phyloP scores from a whole-genome alignment of 352 stramenopile genomes.

The Phytophthora pini region DNA sequence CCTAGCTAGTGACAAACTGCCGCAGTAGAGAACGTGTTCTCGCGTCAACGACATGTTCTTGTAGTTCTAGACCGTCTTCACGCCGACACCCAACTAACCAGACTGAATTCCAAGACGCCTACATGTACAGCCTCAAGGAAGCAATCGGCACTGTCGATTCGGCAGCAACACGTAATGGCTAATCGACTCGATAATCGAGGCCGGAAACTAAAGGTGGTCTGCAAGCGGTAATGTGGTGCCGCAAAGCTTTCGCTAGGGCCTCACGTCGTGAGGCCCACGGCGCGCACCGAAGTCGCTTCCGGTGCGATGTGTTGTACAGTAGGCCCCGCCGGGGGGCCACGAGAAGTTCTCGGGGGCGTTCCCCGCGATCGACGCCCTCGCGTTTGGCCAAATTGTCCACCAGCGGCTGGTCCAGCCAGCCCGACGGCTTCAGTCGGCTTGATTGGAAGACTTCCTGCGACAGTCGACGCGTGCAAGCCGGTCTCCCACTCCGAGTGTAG shows the following conservation, averaged over 20 bases:
- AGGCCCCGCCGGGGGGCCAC: conserved; percentile 6
- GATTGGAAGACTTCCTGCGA: conserved; percentile 28
- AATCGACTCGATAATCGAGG: not conserved
- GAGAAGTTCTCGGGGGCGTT: conserved; percentile 9
- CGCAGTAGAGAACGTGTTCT: too few species aligned
- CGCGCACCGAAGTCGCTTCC: conserved; percentile 11
- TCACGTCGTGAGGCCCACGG: not conserved
- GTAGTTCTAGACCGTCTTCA: too few species aligned
- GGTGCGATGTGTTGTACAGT: conserved; percentile 5
- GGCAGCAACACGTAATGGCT: too few species aligned
- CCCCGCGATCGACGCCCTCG: not conserved
- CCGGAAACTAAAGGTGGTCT: not conserved
- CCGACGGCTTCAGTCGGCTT: conserved; percentile 12
- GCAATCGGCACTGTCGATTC: too few species aligned
- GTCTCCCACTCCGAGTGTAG: conserved; percentile 14
- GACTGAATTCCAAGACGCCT: not conserved
- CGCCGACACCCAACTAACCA: not conserved
- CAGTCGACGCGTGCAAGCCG: conserved; percentile 14
- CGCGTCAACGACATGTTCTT: too few species aligned
- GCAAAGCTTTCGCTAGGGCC: conserved; percentile 5
- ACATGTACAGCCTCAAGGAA: not conserved
- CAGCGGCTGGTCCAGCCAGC: too few species aligned
- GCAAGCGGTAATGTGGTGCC: not conserved
- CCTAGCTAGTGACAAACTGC: too few species aligned
- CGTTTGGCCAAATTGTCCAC: conserved; percentile 5